phyloP scores from a whole-genome alignment of 306 rosid genomes.

The Vigna reflexopilosa region DNA sequence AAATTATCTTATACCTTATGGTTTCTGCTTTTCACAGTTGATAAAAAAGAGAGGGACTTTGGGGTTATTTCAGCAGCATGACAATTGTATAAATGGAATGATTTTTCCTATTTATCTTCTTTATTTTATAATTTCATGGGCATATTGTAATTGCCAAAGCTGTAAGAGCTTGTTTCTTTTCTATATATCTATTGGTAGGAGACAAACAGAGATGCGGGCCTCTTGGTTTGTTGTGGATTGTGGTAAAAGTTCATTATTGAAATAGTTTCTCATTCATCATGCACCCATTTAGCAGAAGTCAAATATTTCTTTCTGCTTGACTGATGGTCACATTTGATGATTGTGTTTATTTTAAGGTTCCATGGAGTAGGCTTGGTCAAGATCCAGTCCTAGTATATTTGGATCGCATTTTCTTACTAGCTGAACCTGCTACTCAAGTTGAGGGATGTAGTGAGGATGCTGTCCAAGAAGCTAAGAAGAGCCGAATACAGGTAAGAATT shows the following conservation, averaged over 20 bases:
- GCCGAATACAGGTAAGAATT: slow-evolving; percentile 74
- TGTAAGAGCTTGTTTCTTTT: slow-evolving; percentile 34
- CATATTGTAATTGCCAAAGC: slow-evolving; percentile 1
- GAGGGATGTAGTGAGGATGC: slow-evolving; percentile 86
- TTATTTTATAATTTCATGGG: slow-evolving; percentile 4
- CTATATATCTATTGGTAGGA: slow-evolving; percentile 5
- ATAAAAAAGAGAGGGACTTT: background rate
- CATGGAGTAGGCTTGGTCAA: slow-evolving; percentile 99
- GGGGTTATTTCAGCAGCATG: slow-evolving; percentile 12
- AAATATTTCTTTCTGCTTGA: slow-evolving; percentile 32
- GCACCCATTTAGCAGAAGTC: slow-evolving; percentile 4
- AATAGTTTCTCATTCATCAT: slow-evolving; percentile 1
- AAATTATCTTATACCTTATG: slow-evolving; percentile 3
- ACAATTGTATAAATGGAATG: background rate
- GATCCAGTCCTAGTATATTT: slow-evolving; percentile 92
- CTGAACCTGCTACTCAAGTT: slow-evolving; percentile 95
- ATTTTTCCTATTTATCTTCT: slow-evolving; percentile 1
- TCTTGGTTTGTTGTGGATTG: slow-evolving; percentile 15
- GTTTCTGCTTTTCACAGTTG: slow-evolving; percentile 24
- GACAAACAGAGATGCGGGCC: slow-evolving; percentile 9
- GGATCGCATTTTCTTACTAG: slow-evolving; percentile 93
- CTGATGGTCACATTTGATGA: slow-evolving; percentile 39
- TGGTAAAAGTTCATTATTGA: slow-evolving; percentile 26
- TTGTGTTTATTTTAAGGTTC: slow-evolving; percentile 66
- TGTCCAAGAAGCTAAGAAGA: slow-evolving; percentile 91